These are phyloP conservation scores for Trypanosoma boissoni DNA, from an alignment of 208 protist species.

Conservation along the genomic window DNA sequence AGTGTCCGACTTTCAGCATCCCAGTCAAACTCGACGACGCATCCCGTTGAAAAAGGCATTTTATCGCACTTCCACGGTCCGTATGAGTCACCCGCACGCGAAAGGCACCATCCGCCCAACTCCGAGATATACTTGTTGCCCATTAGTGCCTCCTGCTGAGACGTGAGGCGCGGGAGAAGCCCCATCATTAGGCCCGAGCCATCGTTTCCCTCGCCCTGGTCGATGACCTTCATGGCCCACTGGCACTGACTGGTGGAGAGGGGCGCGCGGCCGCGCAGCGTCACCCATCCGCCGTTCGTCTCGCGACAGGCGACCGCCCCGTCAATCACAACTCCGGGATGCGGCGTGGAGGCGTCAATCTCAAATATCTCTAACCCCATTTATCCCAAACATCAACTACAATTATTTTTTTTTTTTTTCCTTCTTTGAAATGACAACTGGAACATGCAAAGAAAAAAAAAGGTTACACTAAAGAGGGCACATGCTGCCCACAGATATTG, in stretches of 20 bases:
- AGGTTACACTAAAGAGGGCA: too few species aligned
- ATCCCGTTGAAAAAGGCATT: constrained; percentile 82
- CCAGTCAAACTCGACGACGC: constrained; percentile 89
- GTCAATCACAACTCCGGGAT: constrained; percentile 81
- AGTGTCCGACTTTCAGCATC: constrained; percentile 65
- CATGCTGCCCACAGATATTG: too few species aligned
- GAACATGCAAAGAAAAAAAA: too few species aligned
- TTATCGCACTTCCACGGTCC: constrained; percentile 88
- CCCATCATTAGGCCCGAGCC: constrained; percentile 90
- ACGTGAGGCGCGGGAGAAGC: constrained; percentile 64
- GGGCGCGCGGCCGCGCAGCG: constrained; percentile 65
- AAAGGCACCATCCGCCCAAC: constrained; percentile 89
- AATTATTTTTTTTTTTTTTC: neutral
- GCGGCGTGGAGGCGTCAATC: constrained; percentile 72
- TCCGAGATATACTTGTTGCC: constrained; percentile 90
- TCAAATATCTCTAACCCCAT: constrained; percentile 87
- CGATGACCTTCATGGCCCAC: constrained; percentile 84
- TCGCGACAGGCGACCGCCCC: constrained; percentile 65
- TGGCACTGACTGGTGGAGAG: constrained; percentile 75
- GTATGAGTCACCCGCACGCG: constrained; percentile 83
- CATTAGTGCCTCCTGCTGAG: constrained; percentile 44
- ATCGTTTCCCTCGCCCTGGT: constrained; percentile 88
- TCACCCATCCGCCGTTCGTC: constrained; percentile 91
- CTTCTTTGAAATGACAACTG: too few species aligned
- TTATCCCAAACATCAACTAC: constrained; percentile 11